Conservation (phyloP, 306 rosid species). For the Castanea mollissima region DNA sequence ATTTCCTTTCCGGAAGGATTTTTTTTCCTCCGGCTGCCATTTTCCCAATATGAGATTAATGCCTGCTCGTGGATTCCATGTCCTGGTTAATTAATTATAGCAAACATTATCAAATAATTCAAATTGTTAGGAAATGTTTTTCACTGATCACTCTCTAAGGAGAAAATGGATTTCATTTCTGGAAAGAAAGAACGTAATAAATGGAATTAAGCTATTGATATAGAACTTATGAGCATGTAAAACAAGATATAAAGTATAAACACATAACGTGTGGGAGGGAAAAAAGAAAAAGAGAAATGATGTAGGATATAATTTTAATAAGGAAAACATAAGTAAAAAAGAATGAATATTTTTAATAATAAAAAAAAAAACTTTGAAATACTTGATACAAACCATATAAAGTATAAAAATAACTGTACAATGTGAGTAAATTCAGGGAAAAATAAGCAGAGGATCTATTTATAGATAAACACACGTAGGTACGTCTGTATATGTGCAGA, state of each 20-base stretch:
- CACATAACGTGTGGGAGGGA: no score
- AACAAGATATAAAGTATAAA: no score
- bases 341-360: background rate
- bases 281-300: no score
- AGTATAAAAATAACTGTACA: background rate
- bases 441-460: background rate
- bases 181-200: no score
- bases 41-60: slow-evolving; percentile 61
- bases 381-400: background rate
- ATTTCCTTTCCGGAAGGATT: slow-evolving; percentile 55
- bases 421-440: background rate
- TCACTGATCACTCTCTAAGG: background rate
- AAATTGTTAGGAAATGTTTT: background rate
- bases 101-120: background rate
- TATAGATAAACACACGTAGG: no score
- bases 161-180: background rate
- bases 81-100: slow-evolving; percentile 33
- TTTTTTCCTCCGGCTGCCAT: slow-evolving; percentile 60
- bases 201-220: no score
- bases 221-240: no score
- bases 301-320: no score
- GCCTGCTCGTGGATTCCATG: slow-evolving; percentile 87
- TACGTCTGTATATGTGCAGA: no score
- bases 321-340: background rate
- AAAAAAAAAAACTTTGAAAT: background rate